Conservation (phyloP, 2,329 filamentous ascomycete species). For the Phialemoniopsis sp. region DNA sequence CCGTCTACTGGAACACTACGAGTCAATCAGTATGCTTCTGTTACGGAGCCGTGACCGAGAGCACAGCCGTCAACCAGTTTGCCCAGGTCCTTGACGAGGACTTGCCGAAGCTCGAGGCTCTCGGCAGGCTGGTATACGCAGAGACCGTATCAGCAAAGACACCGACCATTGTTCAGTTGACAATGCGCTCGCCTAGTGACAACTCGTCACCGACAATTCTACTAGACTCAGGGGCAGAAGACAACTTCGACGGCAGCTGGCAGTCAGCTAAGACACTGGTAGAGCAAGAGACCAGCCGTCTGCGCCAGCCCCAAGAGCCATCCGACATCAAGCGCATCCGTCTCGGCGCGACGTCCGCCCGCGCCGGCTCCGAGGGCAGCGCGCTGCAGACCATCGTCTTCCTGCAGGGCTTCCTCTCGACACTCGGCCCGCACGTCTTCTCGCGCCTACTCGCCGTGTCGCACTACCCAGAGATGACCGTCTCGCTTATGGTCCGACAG, state of each 20-base stretch:
- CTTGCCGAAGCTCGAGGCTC: not conserved
- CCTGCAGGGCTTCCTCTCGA: conserved; percentile 1
- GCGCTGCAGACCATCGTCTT: conserved; percentile 1
- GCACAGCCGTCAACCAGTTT: conserved; percentile 1
- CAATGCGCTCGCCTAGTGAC: not conserved
- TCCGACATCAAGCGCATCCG: not conserved
- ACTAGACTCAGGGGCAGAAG: too few species aligned
- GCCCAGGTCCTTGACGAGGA: not conserved
- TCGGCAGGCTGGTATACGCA: not conserved
- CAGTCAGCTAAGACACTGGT: not conserved
- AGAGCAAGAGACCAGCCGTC: not conserved
- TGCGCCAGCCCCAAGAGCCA: not conserved
- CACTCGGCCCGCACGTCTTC: not conserved
- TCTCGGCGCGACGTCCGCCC: not conserved
- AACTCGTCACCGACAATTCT: not conserved
- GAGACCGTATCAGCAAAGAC: not conserved
- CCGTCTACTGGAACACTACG: conserved; percentile 1
- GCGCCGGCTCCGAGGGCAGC: not conserved
- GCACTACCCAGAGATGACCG: not conserved
- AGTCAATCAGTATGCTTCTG: conserved; percentile 1
- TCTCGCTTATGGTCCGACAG: not conserved
- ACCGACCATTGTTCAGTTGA: not conserved
- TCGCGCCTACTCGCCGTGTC: not conserved
- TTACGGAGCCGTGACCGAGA: conserved; percentile 1
- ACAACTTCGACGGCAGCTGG: not conserved